These are phyloP conservation scores for Picea abies DNA, from an alignment of 83 land plant species.

Conservation along the genomic window DNA sequence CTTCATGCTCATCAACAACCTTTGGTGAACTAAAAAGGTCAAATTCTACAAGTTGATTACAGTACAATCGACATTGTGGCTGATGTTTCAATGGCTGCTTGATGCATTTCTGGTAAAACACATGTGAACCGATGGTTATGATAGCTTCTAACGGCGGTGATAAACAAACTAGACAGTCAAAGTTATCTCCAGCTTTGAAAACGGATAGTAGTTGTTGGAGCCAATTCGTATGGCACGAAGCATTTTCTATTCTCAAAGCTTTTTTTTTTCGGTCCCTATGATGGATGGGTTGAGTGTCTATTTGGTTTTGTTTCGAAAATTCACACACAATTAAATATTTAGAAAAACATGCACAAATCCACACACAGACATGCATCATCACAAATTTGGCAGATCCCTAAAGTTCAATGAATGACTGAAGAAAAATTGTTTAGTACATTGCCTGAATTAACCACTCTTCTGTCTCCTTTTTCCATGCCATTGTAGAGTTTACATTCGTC, in stretches of 20 bases:
- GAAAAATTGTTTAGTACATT: slow-evolving; percentile 63
- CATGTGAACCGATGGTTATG: slow-evolving; percentile 86
- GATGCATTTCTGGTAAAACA: slow-evolving; percentile 84
- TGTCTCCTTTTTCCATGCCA: slow-evolving; percentile 68
- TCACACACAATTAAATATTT: too few species aligned
- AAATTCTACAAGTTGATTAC: slow-evolving; percentile 47
- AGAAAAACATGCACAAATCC: too few species aligned
- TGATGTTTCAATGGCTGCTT: slow-evolving; percentile 57
- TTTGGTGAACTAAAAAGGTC: slow-evolving; percentile 67
- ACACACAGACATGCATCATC: slow-evolving; percentile 54
- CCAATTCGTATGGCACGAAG: slow-evolving; percentile 69
- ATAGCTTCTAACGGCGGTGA: slow-evolving; percentile 71
- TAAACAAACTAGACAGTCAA: slow-evolving; percentile 94
- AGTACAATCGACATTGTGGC: slow-evolving; percentile 81
- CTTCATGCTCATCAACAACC: slow-evolving; percentile 15
- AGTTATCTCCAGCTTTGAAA: slow-evolving; percentile 86
- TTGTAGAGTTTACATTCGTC: slow-evolving; percentile 82
- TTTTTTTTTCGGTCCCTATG: too few species aligned
- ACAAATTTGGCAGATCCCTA: slow-evolving; percentile 82
- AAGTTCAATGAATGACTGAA: slow-evolving; percentile 64
- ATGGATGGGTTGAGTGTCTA: too few species aligned
- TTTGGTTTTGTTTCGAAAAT: too few species aligned
- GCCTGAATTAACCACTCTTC: slow-evolving; percentile 40
- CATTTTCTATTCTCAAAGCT: slow-evolving; percentile 38
- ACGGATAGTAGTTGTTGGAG: slow-evolving; percentile 61